phyloP scores from a whole-genome alignment of 2,329 filamentous ascomycete species.

The Calonectria pteridis region DNA sequence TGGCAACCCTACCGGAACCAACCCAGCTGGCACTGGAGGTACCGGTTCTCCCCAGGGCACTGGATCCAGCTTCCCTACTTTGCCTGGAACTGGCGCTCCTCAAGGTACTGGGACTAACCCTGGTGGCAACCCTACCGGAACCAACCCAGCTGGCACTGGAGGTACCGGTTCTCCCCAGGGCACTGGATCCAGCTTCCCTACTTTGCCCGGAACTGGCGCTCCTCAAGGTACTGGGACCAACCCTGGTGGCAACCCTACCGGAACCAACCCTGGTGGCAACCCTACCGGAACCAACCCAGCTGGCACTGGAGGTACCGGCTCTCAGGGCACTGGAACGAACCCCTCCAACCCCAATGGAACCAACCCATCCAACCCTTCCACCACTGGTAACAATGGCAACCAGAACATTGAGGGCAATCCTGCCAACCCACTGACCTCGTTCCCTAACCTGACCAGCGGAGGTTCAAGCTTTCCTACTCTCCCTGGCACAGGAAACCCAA shows the following conservation, averaged over 20 bases:
- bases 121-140: neutral
- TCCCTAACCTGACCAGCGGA: too few relatives aligned
- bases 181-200: neutral
- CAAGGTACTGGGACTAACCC: neutral
- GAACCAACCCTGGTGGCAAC: neutral
- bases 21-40: neutral
- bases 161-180: neutral
- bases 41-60: neutral
- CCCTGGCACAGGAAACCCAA: neutral
- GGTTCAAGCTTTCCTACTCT: neutral
- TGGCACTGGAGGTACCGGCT: too few relatives aligned
- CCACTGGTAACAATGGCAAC: neutral
- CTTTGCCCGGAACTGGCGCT: too few relatives aligned
- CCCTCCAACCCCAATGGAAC: neutral
- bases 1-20: neutral
- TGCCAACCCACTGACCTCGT: too few relatives aligned
- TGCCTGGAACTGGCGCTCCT: neutral
- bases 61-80: neutral
- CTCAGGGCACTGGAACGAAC: neutral
- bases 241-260: neutral
- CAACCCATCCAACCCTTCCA: neutral
- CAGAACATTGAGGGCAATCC: neutral
- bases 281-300: neutral
- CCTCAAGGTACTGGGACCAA: neutral
- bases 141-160: neutral